Evolutionary conservation across 768 basidiomycete genomes (phyloP).

Genomic region (Daedaleopsis sinensis): DNA sequence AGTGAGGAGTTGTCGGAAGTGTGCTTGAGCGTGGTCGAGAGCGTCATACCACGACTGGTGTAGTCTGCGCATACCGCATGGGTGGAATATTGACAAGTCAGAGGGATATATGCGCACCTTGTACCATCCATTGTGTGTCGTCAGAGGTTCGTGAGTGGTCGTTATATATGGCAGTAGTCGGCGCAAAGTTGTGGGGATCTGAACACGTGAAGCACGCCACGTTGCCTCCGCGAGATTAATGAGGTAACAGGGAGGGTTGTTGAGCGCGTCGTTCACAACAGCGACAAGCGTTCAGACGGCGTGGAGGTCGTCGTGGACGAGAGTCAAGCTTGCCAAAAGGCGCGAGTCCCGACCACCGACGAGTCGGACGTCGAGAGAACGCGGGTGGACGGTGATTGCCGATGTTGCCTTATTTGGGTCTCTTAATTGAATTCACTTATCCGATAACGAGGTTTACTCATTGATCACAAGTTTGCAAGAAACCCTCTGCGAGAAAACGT

Average conservation of each 20-base stretch:
- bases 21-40: constrained; percentile 71
- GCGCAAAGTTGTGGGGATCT: constrained; percentile 12
- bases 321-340: too few relatives aligned
- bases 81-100: not conserved
- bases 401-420: not conserved
- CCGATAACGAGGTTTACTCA: too few relatives aligned
- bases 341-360: too few relatives aligned
- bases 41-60: constrained; percentile 83
- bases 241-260: not conserved
- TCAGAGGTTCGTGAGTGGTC: not conserved
- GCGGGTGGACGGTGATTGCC: constrained; percentile 8
- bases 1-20: constrained; percentile 77
- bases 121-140: constrained; percentile 54
- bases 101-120: constrained; percentile 41
- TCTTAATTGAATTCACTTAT: not conserved
- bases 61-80: constrained; percentile 51
- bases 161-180: too few relatives aligned
- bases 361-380: constrained; percentile 1
- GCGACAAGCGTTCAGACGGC: too few relatives aligned
- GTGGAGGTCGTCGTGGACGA: not conserved
- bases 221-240: constrained; percentile 12
- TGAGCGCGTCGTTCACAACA: not conserved
- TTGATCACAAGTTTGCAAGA: too few relatives aligned
- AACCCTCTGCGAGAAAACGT: too few relatives aligned
- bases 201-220: constrained; percentile 13